Evolutionary conservation across 2,329 filamentous ascomycete species (phyloP).

Genomic region (Phaeophleospora eucalypticola): DNA sequence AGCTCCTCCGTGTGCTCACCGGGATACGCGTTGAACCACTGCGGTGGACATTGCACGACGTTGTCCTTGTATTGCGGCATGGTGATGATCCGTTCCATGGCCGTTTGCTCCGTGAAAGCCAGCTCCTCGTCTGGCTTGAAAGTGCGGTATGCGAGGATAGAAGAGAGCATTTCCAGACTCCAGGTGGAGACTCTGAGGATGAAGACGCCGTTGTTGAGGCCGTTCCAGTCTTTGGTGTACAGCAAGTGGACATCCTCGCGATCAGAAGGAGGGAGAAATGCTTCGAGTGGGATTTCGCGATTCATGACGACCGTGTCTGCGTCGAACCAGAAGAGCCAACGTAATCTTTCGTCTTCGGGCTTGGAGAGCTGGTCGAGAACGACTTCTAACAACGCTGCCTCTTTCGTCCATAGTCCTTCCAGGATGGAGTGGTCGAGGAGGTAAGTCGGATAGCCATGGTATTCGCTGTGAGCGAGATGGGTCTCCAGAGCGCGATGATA

Average conservation of each 20-base stretch:
- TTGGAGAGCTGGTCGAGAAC: constrained; percentile 36
- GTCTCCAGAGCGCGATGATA: constrained; percentile 39
- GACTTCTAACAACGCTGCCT: constrained; percentile 39
- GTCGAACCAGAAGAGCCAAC: constrained; percentile 43
- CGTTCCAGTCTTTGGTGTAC: constrained; percentile 38
- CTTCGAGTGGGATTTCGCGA: constrained; percentile 36
- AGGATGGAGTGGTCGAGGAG: constrained; percentile 39
- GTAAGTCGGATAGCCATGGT: constrained; percentile 39
- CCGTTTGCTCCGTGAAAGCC: constrained; percentile 37
- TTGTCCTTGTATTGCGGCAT: constrained; percentile 29
- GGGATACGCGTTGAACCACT: constrained; percentile 43
- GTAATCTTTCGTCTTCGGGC: constrained; percentile 33
- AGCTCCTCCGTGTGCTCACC: constrained; percentile 34
- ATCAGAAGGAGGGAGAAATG: constrained; percentile 35
- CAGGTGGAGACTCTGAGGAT: constrained; percentile 36
- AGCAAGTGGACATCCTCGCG: constrained; percentile 33
- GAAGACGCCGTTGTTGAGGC: constrained; percentile 42
- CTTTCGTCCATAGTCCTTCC: constrained; percentile 42
- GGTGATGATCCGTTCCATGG: constrained; percentile 36
- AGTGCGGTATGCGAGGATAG: constrained; percentile 36
- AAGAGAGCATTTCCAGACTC: constrained; percentile 36
- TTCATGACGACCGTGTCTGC: constrained; percentile 42
- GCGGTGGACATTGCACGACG: constrained; percentile 35
- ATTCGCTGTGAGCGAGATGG: constrained; percentile 36
- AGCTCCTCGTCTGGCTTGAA: constrained; percentile 36